Evolutionary conservation across 2,329 filamentous ascomycete genomes (phyloP).

Genomic region (Camillea tinctor): DNA sequence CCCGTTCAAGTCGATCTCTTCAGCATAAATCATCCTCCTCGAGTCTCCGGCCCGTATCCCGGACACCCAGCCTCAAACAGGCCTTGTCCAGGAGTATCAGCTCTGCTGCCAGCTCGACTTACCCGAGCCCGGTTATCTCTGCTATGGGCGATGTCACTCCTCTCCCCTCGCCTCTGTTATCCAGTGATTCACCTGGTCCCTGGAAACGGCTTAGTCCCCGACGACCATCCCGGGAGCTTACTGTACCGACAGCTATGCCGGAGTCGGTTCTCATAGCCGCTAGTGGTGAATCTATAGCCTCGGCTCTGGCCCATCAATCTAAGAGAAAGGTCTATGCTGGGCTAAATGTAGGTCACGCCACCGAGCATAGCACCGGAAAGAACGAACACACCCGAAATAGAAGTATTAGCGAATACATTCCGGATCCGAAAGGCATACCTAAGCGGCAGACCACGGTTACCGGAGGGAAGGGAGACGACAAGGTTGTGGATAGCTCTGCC

Average conservation of each 20-base stretch:
- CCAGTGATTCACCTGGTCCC: slow-evolving; percentile 63
- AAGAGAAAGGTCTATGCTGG: slow-evolving; percentile 58
- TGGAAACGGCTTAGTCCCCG: slow-evolving; percentile 57
- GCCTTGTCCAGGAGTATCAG: slow-evolving; percentile 50
- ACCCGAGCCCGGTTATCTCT: slow-evolving; percentile 72
- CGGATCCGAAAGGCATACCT: slow-evolving; percentile 66
- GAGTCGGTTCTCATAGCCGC: slow-evolving; percentile 50
- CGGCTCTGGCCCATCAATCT: slow-evolving; percentile 50
- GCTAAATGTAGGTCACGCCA: slow-evolving; percentile 36
- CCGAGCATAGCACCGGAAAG: slow-evolving; percentile 28
- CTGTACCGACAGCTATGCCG: slow-evolving; percentile 35
- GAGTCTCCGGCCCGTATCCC: slow-evolving; percentile 51
- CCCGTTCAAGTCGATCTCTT: slow-evolving; percentile 31
- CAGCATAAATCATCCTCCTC: slow-evolving; percentile 43
- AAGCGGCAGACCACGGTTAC: slow-evolving; percentile 75
- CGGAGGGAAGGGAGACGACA: slow-evolving; percentile 51
- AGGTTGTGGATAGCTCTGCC: slow-evolving; percentile 31
- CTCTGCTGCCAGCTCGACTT: slow-evolving; percentile 62
- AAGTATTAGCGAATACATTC: slow-evolving; percentile 85
- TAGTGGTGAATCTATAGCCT: slow-evolving; percentile 52
- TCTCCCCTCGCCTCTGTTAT: slow-evolving; percentile 71
- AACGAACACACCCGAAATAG: slow-evolving; percentile 66
- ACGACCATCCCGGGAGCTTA: slow-evolving; percentile 47
- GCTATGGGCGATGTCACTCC: slow-evolving; percentile 79
- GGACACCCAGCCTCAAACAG: slow-evolving; percentile 63